Evolutionary conservation across 1,284 basidiomycete genomes (phyloP), one percentile per base, ranked within the genome.

Genomic region (Leccinum pachyderme): DNA sequence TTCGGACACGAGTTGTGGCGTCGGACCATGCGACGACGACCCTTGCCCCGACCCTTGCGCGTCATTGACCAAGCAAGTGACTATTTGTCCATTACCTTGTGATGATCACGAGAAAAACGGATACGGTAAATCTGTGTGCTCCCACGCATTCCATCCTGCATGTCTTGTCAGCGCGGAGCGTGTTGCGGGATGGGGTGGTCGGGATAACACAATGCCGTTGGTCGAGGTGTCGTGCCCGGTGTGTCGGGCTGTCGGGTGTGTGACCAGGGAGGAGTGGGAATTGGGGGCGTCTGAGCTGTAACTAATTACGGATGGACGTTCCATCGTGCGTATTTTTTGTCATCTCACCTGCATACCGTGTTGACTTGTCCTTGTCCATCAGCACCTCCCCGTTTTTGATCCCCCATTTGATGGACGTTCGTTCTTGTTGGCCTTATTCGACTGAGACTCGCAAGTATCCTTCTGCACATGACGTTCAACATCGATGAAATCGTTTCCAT

Each of bases 1-100:
- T 67, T 81, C 74, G 39, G 87, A 89, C 64, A 70, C 82, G 32
- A 83, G 81, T 59, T 91, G 88, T 67, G 86, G 85, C 3, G 64
- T 89, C 27, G 89, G 86, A 0, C 88, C 88, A 6, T 83, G 81
- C 4, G 88, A 91, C 59, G 88, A 90, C 24, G 87, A 90, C 52
- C 88, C 87, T 47, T 73, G 63, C 59, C 75, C 73, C 28, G 66
- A 63, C 47, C 57, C 65, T 33, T 66, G 62, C 22, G 73, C 68
- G 11, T 61, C 66, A 11, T 49, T 37, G 22, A 70, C 73, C 59
- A 77, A 76, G 61, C 81, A 81, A 66, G 64, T 85, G 43, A 62
- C 59, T 18, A 80, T 87, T 41, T 69, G 72, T 32, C 64, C 70
- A 1, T 48, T 64, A 3, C n/a, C 25, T 11, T n/a, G 31, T 9